phyloP scores from a whole-genome alignment of 768 basidiomycete species.

The Kwoniella sp. region DNA sequence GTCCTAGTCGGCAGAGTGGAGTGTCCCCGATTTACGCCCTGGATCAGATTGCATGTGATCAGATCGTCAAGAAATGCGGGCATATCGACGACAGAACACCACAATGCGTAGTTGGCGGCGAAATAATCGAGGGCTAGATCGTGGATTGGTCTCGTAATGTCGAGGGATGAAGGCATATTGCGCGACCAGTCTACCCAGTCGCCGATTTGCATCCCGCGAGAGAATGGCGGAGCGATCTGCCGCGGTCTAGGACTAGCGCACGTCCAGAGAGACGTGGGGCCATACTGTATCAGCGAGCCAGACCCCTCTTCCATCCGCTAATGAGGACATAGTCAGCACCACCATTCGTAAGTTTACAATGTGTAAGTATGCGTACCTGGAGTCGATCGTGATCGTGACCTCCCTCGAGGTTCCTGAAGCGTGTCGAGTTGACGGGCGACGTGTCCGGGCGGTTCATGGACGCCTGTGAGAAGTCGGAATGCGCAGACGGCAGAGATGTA shows the following conservation, averaged over 20 bases:
- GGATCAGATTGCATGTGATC: conserved; percentile 19
- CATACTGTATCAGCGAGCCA: conserved; percentile 28
- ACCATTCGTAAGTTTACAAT: not conserved
- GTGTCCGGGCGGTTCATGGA: not conserved
- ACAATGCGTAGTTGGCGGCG: conserved; percentile 25
- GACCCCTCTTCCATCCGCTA: conserved; percentile 30
- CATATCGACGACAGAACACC: conserved; percentile 30
- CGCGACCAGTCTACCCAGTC: conserved; percentile 34
- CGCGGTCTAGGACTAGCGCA: conserved; percentile 14
- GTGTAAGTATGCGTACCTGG: conserved; percentile 10
- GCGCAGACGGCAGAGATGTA: not conserved
- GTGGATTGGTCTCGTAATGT: conserved; percentile 21
- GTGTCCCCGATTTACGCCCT: not conserved
- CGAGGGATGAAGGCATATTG: conserved; percentile 21
- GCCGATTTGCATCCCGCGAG: conserved; percentile 17
- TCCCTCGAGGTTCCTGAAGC: conserved; percentile 12
- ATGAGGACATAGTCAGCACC: not conserved
- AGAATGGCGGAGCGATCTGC: not conserved
- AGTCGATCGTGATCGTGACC: conserved; percentile 18
- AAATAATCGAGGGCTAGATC: conserved; percentile 28
- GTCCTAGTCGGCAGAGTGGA: conserved; percentile 14
- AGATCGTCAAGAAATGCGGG: conserved; percentile 30
- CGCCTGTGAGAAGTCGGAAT: not conserved
- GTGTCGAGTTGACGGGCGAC: conserved; percentile 2
- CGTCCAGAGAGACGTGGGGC: conserved; percentile 32